These are phyloP conservation scores for Hyphodiscus sp. DNA, from an alignment of 2,329 filamentous ascomycete genomes.

Conservation along the genomic window DNA sequence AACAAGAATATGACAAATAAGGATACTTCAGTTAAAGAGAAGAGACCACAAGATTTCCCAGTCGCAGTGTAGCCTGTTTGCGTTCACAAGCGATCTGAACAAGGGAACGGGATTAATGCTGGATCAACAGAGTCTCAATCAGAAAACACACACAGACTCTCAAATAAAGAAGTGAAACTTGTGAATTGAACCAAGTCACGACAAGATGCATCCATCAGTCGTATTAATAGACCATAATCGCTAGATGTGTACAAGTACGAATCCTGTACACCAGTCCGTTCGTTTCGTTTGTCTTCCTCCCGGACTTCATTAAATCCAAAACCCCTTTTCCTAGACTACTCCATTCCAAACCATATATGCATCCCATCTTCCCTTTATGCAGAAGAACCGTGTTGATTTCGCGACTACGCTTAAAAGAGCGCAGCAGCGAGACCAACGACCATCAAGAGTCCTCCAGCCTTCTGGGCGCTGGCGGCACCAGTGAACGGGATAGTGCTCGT, in stretches of 20 bases:
- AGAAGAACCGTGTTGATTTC: background rate
- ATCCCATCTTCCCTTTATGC: background rate
- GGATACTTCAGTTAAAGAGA: too few species aligned
- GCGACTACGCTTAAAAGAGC: slow-evolving; percentile 14
- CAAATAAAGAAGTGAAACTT: background rate
- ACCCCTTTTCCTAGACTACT: background rate
- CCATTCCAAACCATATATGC: background rate
- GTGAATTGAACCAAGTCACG: background rate
- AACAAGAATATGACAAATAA: too few species aligned
- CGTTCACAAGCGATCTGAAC: too few species aligned
- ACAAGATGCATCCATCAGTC: background rate
- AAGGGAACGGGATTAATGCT: too few species aligned
- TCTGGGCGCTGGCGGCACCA: slow-evolving; percentile 14
- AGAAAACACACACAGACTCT: too few species aligned
- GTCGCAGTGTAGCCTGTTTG: too few species aligned
- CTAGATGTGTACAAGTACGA: background rate
- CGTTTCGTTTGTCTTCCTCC: background rate
- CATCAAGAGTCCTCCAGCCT: slow-evolving; percentile 20
- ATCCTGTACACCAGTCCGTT: background rate
- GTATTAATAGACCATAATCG: background rate
- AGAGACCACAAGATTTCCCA: too few species aligned
- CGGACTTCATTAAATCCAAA: background rate
- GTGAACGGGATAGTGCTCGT: slow-evolving; percentile 11
- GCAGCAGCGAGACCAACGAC: slow-evolving; percentile 19
- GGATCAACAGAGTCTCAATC: too few species aligned